These are phyloP conservation scores for Talaromyces sp. DNA, from an alignment of 2,329 filamentous ascomycete species.

Conservation along the genomic window DNA sequence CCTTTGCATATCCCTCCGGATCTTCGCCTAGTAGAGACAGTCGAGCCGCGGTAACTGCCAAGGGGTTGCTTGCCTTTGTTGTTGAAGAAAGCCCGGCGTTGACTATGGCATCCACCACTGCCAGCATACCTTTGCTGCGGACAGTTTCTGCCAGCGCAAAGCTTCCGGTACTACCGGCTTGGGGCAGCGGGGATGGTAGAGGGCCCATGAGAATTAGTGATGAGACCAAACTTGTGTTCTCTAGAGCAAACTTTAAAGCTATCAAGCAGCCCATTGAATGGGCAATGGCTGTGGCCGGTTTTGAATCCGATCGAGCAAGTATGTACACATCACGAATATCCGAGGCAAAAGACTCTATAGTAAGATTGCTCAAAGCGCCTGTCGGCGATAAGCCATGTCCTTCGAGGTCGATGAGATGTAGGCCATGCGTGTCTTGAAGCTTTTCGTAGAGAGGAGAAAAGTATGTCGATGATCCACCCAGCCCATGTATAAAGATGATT, in stretches of 20 bases:
- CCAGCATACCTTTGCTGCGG: constrained; percentile 47
- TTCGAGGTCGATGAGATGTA: constrained; percentile 55
- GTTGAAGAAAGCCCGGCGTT: constrained; percentile 38
- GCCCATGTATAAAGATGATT: constrained; percentile 57
- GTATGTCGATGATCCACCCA: constrained; percentile 50
- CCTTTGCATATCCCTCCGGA: constrained; percentile 57
- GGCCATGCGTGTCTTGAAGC: constrained; percentile 31
- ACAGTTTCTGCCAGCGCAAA: constrained; percentile 42
- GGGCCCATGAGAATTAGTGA: constrained; percentile 52
- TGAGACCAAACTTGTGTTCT: constrained; percentile 42
- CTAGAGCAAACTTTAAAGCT: constrained; percentile 45
- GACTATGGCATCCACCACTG: constrained; percentile 43
- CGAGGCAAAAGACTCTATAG: constrained; percentile 45
- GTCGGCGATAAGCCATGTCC: constrained; percentile 58
- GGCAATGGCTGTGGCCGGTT: constrained; percentile 46
- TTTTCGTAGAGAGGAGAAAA: constrained; percentile 47
- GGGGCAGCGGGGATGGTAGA: constrained; percentile 47
- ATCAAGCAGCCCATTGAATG: constrained; percentile 55
- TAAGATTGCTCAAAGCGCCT: constrained; percentile 43
- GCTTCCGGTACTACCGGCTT: constrained; percentile 31
- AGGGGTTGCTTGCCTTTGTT: constrained; percentile 39
- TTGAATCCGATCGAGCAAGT: constrained; percentile 24
- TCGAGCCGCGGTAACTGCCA: constrained; percentile 45
- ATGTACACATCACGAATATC: constrained; percentile 46
- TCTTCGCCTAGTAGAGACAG: constrained; percentile 51